A percentile compares a stretch with the other conserved stretches of the same genome.
Conservation (phyloP, 2,329 filamentous ascomycete species). For the Niveomyces coronatus region DNA sequence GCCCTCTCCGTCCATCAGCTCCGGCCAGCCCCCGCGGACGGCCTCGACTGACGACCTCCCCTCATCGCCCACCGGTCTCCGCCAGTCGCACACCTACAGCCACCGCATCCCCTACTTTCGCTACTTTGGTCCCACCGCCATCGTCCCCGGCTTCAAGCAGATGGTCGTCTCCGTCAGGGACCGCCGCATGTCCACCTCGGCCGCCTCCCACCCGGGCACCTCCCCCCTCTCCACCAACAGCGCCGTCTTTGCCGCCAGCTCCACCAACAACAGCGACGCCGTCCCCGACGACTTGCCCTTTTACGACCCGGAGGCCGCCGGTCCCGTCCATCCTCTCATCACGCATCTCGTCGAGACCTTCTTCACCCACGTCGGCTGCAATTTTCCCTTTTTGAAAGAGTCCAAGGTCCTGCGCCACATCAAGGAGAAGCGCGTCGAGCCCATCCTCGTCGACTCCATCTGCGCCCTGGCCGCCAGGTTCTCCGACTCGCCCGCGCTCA, state of each 20-base stretch:
- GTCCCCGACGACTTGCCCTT: constrained; percentile 51
- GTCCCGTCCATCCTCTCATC: constrained; percentile 65
- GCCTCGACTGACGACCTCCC: constrained; percentile 17
- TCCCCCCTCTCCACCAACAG: constrained; percentile 36
- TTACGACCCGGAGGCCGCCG: constrained; percentile 63
- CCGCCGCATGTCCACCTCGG: constrained; percentile 45
- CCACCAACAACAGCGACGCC: constrained; percentile 33
- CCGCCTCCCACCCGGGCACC: constrained; percentile 44
- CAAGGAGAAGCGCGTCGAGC: constrained; percentile 69
- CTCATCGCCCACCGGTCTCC: constrained; percentile 31
- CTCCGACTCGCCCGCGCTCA: constrained; percentile 47
- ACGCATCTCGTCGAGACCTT: constrained; percentile 69
- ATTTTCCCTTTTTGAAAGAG: constrained; percentile 70
- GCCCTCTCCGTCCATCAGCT: constrained; percentile 3
- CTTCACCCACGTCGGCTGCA: constrained; percentile 73
- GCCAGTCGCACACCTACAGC: constrained; percentile 35
- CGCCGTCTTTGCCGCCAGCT: constrained; percentile 26
- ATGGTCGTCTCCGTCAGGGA: constrained; percentile 75
- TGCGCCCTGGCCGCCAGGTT: constrained; percentile 76
- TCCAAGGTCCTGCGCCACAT: constrained; percentile 65
- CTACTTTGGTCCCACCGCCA: constrained; percentile 84
- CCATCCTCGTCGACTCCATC: constrained; percentile 77
- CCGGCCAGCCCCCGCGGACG: constrained; percentile 3
- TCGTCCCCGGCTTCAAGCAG: constrained; percentile 85
- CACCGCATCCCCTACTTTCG: constrained; percentile 77